Evolutionary conservation across 257 asterid genomes (phyloP), one percentile per base, ranked within the genome.

Genomic region (Osmanthus fragrans): DNA sequence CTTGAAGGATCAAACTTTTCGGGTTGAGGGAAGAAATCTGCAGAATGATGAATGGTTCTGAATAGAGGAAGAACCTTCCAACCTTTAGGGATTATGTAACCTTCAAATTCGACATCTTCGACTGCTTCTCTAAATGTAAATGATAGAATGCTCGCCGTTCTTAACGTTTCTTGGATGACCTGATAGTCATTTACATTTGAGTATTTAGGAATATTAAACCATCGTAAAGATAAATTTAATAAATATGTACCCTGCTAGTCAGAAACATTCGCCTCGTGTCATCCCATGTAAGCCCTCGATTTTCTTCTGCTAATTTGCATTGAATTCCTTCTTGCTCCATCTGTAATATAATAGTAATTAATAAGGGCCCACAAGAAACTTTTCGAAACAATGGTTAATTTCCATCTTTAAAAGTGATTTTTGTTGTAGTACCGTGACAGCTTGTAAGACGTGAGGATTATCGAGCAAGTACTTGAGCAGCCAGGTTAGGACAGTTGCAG

Each of bases 61-160:
- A 91, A 91, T 70, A 89, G 87, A 29, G 97, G 97, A 49, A 91
- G 97, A 77, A 91, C 93, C 54, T 91, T 91, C 94, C 97, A 91
- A 30, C 97, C 97, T 79, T 89, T 91, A 4, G 97, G 97, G 82
- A 91, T 91, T 8, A 88, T 73, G 47, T 84, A 91, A 5, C 94
- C 97, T 58, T 82, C 82, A 65, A 91, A 88, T 76, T 89, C 93
- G 9, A 91, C 93, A 5, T 91, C 97, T 47, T 88, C 82, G 0
- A 89, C 91, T 8, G 97, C 94, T 80, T 91, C 97, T 77, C 97
- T 83, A n/a, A 89, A 89, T 8, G 97, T 91, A 66, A 91, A 91
- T 0, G 97, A 88, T 1, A 91, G 74, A 80, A 91, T 88, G 72
- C 97, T 91, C 0, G 97, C 90, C 51, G 81, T 86, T 80, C 97